Conservation (phyloP, 2,329 filamentous ascomycete species). For the Nemania sp. region DNA sequence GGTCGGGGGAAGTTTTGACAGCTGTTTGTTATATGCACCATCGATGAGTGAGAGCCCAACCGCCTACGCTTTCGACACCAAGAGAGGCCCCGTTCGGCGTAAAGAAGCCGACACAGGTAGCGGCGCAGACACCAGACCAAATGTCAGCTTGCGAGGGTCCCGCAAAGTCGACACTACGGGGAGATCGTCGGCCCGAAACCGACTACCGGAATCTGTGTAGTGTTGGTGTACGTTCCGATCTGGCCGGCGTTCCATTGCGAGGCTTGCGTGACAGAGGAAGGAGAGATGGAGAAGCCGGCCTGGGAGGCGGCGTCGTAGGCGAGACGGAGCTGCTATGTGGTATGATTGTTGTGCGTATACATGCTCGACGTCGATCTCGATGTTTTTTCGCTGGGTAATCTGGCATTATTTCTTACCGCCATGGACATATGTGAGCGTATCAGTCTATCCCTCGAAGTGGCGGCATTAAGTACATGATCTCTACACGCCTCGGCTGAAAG, state of each 20-base stretch:
- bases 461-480: no score
- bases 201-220: conserved; percentile 44
- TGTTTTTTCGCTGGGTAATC: no score
- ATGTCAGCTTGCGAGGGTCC: conserved; percentile 49
- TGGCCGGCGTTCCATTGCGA: conserved; percentile 37
- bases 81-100: conserved; percentile 54
- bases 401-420: no score
- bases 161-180: conserved; percentile 58
- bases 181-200: conserved; percentile 47
- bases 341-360: conserved; percentile 35
- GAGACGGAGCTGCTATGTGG: conserved; percentile 37
- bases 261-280: conserved; percentile 44
- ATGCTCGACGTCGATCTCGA: no score
- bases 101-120: conserved; percentile 46
- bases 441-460: no score
- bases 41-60: conserved; percentile 35
- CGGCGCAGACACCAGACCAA: conserved; percentile 47
- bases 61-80: conserved; percentile 42
- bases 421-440: no score
- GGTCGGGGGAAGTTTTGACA: background rate
- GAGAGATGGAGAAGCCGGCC: conserved; percentile 43
- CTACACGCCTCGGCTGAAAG: no score
- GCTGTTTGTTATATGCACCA: conserved; percentile 39
- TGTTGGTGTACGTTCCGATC: conserved; percentile 42
- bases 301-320: conserved; percentile 42